Conservation (phyloP, 2,329 filamentous ascomycete species). For the Fusarium verticillioides region DNA sequence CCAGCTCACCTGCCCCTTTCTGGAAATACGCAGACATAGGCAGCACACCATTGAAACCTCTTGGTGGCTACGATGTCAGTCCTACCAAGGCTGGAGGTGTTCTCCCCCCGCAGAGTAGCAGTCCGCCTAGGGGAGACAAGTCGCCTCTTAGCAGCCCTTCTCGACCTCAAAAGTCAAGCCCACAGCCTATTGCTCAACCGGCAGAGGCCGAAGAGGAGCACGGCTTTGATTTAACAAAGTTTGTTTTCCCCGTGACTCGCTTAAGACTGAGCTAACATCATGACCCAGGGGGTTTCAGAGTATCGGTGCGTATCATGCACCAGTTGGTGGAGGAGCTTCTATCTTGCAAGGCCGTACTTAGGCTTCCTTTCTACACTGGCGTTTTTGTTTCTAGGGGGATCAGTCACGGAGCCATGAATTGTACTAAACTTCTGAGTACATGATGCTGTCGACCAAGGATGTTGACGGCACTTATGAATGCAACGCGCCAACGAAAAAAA, state of each 20-base stretch:
- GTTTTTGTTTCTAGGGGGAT: constrained; percentile 17
- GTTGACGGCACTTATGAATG: constrained; percentile 30
- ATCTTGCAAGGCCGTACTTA: constrained; percentile 53
- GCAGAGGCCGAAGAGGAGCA: constrained; percentile 59
- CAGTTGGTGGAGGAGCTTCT: constrained; percentile 59
- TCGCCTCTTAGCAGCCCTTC: constrained; percentile 66
- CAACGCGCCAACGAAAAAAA: constrained; percentile 22
- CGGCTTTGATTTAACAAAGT: constrained; percentile 70
- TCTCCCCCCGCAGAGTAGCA: constrained; percentile 66
- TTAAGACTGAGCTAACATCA: constrained; percentile 20
- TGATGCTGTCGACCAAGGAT: constrained; percentile 10
- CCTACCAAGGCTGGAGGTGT: constrained; percentile 62
- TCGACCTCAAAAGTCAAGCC: constrained; percentile 51
- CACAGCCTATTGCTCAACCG: constrained; percentile 45
- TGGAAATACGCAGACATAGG: constrained; percentile 86
- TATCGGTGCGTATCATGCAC: constrained; percentile 71
- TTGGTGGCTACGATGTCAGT: constrained; percentile 64
- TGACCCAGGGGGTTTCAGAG: constrained; percentile 69
- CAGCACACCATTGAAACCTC: constrained; percentile 73
- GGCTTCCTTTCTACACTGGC: background rate
- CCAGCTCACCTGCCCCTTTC: constrained; percentile 85
- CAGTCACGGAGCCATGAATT: constrained; percentile 15
- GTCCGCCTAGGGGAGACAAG: constrained; percentile 62
- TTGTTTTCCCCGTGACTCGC: constrained; percentile 36
- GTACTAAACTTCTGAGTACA: background rate